Evolutionary conservation across 345 rosid species (phyloP), one percentile per base, ranked within the genome.

Genomic region (Theobroma cacao): DNA sequence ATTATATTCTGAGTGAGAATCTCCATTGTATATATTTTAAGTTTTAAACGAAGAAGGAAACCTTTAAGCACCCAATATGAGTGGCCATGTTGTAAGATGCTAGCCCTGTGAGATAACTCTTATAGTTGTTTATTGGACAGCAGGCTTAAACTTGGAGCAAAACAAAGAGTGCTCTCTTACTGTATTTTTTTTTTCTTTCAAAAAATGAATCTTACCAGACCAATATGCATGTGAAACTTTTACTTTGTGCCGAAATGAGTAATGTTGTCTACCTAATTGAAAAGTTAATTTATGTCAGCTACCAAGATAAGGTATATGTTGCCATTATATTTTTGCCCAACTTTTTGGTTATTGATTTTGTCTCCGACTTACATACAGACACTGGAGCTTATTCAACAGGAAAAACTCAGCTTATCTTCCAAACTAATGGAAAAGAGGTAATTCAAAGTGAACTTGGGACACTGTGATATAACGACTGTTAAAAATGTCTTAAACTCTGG

Each of bases 371-470:
- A 4, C 63, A n/a, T 43, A 26, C 80, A 92, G 96, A 89, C 90
- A 22, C 7, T 89, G 86, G 92, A 83, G 85, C 93, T 89, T 75
- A 81, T 92, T 68, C 83, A 82, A 74, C 93, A 85, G 82, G 90
- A 94, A 80, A 86, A 86, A 66, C 79, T 76, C 75, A 87, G 84
- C 79, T 56, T 89, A 74, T 83, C 83, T 79, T 80, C 89, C 52
- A 90, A 89, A 82, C 67, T 90, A 62, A 40, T 47, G 17, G 86
- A 74, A 55, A 90, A 86, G 79, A 86, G 98, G 98, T 94, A 78
- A 78, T 72, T 65, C 60, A 78, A 66, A 73, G 58, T 40, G n/a
- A 63, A 64, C 43, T 20, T 50, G 15, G 31, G 17, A 53, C 61
- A 50, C 6, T 33, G 41, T 50, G 3, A 48, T 31, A 50, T 1